Evolutionary conservation across 202 grass and related monocot species (phyloP).

Genomic region (Panicum hallii): DNA sequence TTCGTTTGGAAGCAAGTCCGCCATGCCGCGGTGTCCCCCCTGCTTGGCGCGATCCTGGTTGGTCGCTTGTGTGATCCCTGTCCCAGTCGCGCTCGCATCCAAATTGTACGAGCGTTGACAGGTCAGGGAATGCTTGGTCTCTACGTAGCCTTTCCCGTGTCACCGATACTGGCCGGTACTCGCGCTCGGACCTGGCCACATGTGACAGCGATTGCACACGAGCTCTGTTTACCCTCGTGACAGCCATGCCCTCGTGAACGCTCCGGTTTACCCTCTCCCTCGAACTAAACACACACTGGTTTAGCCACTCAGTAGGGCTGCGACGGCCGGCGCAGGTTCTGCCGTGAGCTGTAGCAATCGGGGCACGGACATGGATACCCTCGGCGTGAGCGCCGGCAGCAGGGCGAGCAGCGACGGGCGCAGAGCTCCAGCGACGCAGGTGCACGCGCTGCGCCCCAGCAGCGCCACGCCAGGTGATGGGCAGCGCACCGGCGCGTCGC

Average conservation of each 20-base stretch:
- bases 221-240: background rate
- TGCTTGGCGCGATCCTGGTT: slow-evolving; percentile 33
- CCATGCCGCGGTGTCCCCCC: background rate
- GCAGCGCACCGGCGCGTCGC: background rate
- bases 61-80: slow-evolving; percentile 26
- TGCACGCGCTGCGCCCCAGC: background rate
- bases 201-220: background rate
- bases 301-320: background rate
- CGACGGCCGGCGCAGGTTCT: background rate
- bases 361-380: background rate
- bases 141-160: slow-evolving; percentile 24
- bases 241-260: background rate
- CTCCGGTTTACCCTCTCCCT: background rate
- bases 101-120: slow-evolving; percentile 40
- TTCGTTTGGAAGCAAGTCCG: slow-evolving; percentile 37
- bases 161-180: background rate
- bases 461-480: background rate
- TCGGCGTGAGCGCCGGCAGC: slow-evolving; percentile 28
- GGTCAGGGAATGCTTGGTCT: slow-evolving; percentile 41
- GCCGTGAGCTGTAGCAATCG: slow-evolving; percentile 1
- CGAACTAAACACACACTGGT: background rate
- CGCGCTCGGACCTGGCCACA: background rate
- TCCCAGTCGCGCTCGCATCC: slow-evolving; percentile 12
- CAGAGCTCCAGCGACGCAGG: slow-evolving; percentile 9
- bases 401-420: background rate